Base-by-base conservation (phyloP, 1,284 basidiomycete species). In the Ceratobasidium sp. region DNA sequence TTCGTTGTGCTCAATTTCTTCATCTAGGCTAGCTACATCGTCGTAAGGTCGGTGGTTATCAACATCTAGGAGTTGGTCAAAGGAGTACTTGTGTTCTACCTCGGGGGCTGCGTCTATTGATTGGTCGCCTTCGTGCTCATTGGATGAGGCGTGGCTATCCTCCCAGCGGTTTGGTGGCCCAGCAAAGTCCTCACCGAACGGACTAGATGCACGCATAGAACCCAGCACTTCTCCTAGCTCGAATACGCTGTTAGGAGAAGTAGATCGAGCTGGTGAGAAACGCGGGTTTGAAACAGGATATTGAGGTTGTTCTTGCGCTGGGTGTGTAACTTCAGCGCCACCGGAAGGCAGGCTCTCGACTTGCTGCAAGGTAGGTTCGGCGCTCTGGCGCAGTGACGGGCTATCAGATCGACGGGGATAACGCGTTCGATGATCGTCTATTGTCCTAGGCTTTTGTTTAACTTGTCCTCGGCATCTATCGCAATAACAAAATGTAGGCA, bases 31-130 rank as follows among this genome's bases (percentile, higher is more conserved):
- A 6, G 23, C 6, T 39, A 33, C 12, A 3, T 39, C 26, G 26
- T 26, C 9, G 13, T 6, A 13, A 20, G 40, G 40, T 20, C 6
- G 49, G 53, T 40, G 28, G 49, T 3, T 70, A n/a, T n/a, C n/a
- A n/a, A n/a, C 28, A 42, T 66, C 64, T 13, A 70, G 33, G 2
- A 70, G 51, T n/a, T 58, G 39, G 23, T 70, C 51, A 40, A 70
- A 70, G 6, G 49, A 28, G 49, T 70, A 70, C 13, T 70, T 53
- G n/a, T 20, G 51, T 3, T 70, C 51, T 3, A 56, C 7, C 39
- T 56, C 49, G 20, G 15, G 18, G 23, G 49, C 49, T 9, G 42
- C 28, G 23, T 40, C 15, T 18, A 40, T 10, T 33, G 23, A 10
- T 20, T 20, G 39, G 23, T 39, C 58, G 15, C 20, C 58, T 40